Base-by-base conservation (phyloP, 2,329 filamentous ascomycete genomes). In the Colletotrichum sp. region DNA sequence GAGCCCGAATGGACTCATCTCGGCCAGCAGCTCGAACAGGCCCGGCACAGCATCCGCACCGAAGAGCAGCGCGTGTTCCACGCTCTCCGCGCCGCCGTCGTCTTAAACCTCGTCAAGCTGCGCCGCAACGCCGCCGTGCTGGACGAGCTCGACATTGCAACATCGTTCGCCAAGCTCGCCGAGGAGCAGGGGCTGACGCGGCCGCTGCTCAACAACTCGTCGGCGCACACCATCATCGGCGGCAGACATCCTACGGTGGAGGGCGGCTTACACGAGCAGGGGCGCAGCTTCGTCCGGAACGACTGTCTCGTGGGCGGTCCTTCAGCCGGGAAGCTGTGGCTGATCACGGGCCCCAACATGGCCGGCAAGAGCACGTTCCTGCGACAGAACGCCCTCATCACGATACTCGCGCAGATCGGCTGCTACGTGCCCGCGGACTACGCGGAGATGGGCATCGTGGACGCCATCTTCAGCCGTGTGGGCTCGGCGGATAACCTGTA, bases 401-500 rank as follows among this genome's bases (percentile, higher is more conserved):
- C 95, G 1, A 95, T 99, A 77, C 90, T 99, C 16, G 96, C 97
- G 3, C 97, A 99, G 85, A 93, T 95, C 4, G 97, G 97, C 13
- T 96, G 94, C 77, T 99, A 96, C 83, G 96, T 99, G 1, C 97
- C 97, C 0, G 97, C 97, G 1, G 91, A 93, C 28, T 94, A 95
- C 83, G 96, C 95, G 5, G 92, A 95, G 80, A 90, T 99, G 30
- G 96, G 96, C 2, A 89, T 99, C 59, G 96, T 98, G n/a, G 97
- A 99, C 85, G 95, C 96, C 80, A 94, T 99, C 70, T 99, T 98
- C 87, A 97, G 94, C 82, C 94, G 97, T 82, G 94, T 98, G 26
- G 97, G 97, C 3, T 98, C 96, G 1, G 97, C 96, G 3, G 98
- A 99, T 84, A 96, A 98, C 82, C 89, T 99, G n/a, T 98, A 94